These are phyloP conservation scores for Colletotrichum limetticola DNA, from an alignment of 2,329 filamentous ascomycete genomes.

Conservation along the genomic window DNA sequence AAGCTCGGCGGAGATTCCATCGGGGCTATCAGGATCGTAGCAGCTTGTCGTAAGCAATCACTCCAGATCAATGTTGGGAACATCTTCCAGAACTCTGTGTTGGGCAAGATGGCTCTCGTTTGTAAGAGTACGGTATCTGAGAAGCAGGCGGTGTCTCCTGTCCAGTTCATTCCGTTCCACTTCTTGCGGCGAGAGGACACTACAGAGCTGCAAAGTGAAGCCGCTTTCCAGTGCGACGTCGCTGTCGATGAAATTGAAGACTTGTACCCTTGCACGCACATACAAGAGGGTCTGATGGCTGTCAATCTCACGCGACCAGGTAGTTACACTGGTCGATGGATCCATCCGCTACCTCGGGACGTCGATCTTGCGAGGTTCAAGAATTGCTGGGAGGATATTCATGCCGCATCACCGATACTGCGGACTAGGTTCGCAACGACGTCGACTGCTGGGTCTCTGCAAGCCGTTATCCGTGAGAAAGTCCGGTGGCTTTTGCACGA, in stretches of 20 bases:
- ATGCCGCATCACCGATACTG: slow-evolving; percentile 34
- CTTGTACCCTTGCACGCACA: slow-evolving; percentile 38
- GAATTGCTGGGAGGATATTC: slow-evolving; percentile 35
- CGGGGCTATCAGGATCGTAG: slow-evolving; percentile 40
- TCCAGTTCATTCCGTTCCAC: neutral
- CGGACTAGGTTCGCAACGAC: slow-evolving; percentile 38
- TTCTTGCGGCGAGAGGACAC: neutral
- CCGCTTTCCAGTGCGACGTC: slow-evolving; percentile 11
- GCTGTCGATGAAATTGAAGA: slow-evolving; percentile 28
- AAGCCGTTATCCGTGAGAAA: slow-evolving; percentile 52
- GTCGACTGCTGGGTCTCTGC: slow-evolving; percentile 51
- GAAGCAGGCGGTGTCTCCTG: fast-evolving
- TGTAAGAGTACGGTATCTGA: neutral
- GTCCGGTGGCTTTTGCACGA: slow-evolving; percentile 9
- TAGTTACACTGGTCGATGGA: slow-evolving; percentile 35
- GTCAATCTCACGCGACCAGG: slow-evolving; percentile 38
- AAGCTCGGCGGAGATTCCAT: slow-evolving; percentile 40
- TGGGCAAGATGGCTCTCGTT: slow-evolving; percentile 15
- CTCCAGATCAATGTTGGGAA: slow-evolving; percentile 22
- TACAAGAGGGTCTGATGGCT: slow-evolving; percentile 39
- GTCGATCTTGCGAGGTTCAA: slow-evolving; percentile 34
- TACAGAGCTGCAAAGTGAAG: neutral
- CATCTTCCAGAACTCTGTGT: slow-evolving; percentile 23
- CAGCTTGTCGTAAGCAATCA: slow-evolving; percentile 1
- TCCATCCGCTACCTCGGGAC: slow-evolving; percentile 21